These are phyloP conservation scores for Aurinia saxatilis DNA, from an alignment of 345 rosid genomes.

Conservation along the genomic window DNA sequence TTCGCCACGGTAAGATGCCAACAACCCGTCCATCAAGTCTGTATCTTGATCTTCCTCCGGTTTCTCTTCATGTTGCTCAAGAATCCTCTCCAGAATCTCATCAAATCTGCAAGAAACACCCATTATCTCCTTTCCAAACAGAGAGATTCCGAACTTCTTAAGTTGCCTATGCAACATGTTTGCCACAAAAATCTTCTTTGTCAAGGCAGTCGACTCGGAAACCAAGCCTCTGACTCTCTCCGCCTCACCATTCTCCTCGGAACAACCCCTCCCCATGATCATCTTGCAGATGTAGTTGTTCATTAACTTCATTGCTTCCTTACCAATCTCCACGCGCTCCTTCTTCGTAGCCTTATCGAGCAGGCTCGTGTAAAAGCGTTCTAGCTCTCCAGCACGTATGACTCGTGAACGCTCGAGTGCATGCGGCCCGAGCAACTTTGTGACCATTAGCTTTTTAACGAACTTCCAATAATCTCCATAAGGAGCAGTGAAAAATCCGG, in stretches of 20 bases:
- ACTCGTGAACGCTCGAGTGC: not conserved
- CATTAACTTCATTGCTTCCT: not conserved
- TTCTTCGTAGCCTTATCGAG: constrained; percentile 1
- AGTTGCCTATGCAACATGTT: not conserved
- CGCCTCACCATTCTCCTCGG: constrained; percentile 8
- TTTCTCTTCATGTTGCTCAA: constrained; percentile 39
- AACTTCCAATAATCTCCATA: constrained; percentile 20
- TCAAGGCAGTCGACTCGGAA: not conserved
- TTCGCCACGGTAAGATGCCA: constrained; percentile 48
- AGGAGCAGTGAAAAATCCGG: not conserved
- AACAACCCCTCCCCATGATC: constrained; percentile 28
- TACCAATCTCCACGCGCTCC: constrained; percentile 6
- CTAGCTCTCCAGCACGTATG: constrained; percentile 3
- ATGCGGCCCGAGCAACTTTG: constrained; percentile 2
- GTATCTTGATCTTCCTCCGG: not conserved
- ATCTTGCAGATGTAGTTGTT: constrained; percentile 27
- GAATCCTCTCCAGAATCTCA: constrained; percentile 43
- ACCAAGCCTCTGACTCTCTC: constrained; percentile 5
- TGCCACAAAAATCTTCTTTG: not conserved
- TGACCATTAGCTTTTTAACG: constrained; percentile 17
- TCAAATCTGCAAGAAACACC: constrained; percentile 39
- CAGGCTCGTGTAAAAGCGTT: not conserved
- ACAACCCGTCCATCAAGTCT: constrained; percentile 45
- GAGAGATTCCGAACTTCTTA: constrained; percentile 20
- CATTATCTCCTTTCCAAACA: constrained; percentile 40